phyloP scores from a whole-genome alignment of 225 moss, liverwort and hornwort genomes.

The Lunularia cruciata region DNA sequence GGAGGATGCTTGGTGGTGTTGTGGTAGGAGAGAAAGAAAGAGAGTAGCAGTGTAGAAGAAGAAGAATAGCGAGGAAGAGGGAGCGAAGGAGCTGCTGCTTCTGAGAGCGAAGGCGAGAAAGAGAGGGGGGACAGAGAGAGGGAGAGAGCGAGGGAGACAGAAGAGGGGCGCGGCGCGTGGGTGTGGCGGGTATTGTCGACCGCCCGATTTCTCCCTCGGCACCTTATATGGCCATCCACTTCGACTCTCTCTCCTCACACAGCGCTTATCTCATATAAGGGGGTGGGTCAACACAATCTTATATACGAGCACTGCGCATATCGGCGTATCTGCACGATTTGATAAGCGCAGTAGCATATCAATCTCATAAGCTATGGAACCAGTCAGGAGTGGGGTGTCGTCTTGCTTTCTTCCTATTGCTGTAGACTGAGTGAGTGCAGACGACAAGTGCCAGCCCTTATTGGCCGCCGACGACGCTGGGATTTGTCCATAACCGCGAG shows the following conservation, averaged over 20 bases:
- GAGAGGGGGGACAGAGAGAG: slow-evolving; percentile 2
- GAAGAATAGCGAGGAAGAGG: not conserved
- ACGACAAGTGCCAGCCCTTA: slow-evolving; percentile 20
- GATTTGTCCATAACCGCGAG: slow-evolving; percentile 21
- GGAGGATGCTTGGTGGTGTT: too few relatives aligned
- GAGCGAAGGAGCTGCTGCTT: not conserved
- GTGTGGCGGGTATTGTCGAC: slow-evolving; percentile 39
- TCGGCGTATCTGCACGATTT: slow-evolving; percentile 22
- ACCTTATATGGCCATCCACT: slow-evolving; percentile 28
- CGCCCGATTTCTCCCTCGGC: slow-evolving; percentile 26
- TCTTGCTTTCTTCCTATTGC: slow-evolving; percentile 10
- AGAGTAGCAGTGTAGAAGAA: not conserved
- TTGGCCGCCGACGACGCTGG: slow-evolving; percentile 23
- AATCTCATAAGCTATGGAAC: not conserved
- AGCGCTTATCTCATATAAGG: slow-evolving; percentile 7
- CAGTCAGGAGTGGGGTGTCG: slow-evolving; percentile 15
- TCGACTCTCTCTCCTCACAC: slow-evolving; percentile 14
- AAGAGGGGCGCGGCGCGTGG: slow-evolving; percentile 48
- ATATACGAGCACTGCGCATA: slow-evolving; percentile 25
- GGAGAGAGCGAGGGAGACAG: not conserved
- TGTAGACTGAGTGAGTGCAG: slow-evolving; percentile 23
- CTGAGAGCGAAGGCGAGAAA: not conserved
- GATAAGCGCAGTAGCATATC: slow-evolving; percentile 11
- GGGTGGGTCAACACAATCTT: slow-evolving; percentile 16
- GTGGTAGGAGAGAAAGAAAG: too few relatives aligned